Evolutionary conservation across 495 filamentous ascomycete genomes (phyloP), one percentile per base, ranked within the genome.

Genomic region (Choiromyces venosus): DNA sequence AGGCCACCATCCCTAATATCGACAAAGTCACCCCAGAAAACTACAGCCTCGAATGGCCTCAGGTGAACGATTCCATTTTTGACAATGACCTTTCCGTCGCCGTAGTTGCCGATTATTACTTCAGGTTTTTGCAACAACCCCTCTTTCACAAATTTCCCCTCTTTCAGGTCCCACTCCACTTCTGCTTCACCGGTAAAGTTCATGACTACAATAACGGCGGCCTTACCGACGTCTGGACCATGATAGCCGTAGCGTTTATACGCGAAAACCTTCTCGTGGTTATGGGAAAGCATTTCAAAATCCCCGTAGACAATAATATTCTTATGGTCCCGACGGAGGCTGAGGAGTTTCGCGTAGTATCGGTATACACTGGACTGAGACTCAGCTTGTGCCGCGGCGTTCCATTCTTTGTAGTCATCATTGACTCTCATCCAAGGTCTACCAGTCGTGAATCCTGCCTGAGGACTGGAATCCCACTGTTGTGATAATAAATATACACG

Each of bases 361-460:
- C 83, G 72, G 71, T 88, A 86, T 12, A 85, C 81, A 5, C 85
- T 87, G 29, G 84, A 75, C 1, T 79, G 79, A 56, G 87, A 83
- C 36, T 80, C 78, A 65, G 83, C 80, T 73, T 89, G 86, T 1
- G 81, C 81, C 35, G 84, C 84, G 39, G 85, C 87, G 69, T 90
- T 90, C 81, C 85, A 79, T 12, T 80, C 75, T 4, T 42, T 69
- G 71, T 86, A 87, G 72, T 87, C 80, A 21, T 87, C 85, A 81
- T 89, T 86, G 38, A 87, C 84, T 3, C 87, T 85, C 87, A 90
- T 90, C 88, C 88, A 90, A 4, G 88, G 87, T 71, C 85, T 86
- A 29, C 84, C 86, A 19, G 81, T 83, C 2, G 85, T 86, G 76
- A 88, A 89, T 3, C 87, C 87, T 2, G 80, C 87, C 72, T 88